Evolutionary conservation across 78 protist species (phyloP), one percentile per base, ranked within the genome.

Genomic region (Tieghemostelium lacteum): DNA sequence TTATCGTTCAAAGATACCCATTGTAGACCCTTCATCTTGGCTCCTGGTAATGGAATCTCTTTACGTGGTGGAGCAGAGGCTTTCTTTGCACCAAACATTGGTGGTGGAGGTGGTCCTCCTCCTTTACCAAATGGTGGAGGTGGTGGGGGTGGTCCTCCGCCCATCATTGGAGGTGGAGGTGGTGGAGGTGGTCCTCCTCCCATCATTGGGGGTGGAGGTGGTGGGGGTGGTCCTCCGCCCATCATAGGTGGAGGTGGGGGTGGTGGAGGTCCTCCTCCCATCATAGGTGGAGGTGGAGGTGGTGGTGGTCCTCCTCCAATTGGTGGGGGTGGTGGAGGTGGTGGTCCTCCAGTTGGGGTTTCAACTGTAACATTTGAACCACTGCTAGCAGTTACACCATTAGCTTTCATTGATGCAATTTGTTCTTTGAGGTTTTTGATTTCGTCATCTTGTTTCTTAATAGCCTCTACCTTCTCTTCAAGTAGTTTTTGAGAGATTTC

Each of bases 1-100:
- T 69, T 72, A 49, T 88, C 93, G 33, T 75, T 75, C 26, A 88
- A 37, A 10, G 86, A 77, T 7, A 70, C 74, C 93, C 93, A 88
- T 63, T 88, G 93, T 24, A 88, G 45, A 73, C 93, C 93, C 85
- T 88, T 88, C 93, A 88, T 88, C 52, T 88, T 88, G 17, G 40
- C n/a, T 22, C 36, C 75, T 65, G 93, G 93, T 16, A 77, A 42
- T 71, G 86, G 93, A 28, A 72, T 14, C 36, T 88, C 69, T 22
- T 88, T 88, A 61, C 87, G 62, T 50, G 93, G 75, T 49, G 86
- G 93, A 28, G 93, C 88, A 0, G 93, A 76, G 6, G 93, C 87
- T 39, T 74, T 88, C 77, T 88, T 87, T 45, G 62, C 76, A 28
- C 22, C n/a, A 40, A 61, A 61, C 22, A 73, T 72, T 24, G 88